These are phyloP conservation scores for Kingdonia uniflora DNA, from an alignment of 164 flowering plant species.

Conservation along the genomic window DNA sequence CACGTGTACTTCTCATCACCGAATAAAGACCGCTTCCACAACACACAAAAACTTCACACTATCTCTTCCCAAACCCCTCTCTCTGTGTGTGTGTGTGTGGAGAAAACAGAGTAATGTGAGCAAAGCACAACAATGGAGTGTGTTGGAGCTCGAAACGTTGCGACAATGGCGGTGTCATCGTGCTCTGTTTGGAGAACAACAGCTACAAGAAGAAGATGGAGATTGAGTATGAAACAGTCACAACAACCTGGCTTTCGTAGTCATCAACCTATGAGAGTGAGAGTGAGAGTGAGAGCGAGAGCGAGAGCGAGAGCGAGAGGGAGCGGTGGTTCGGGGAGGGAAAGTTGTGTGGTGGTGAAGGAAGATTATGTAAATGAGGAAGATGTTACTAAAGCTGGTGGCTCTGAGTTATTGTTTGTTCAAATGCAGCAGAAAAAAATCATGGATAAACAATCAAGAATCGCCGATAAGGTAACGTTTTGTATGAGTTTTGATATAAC, in stretches of 20 bases:
- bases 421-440: constrained; percentile 82
- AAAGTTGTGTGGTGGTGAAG: constrained; percentile 42
- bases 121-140: constrained; percentile 49
- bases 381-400: constrained; percentile 78
- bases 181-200: constrained; percentile 16
- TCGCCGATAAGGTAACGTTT: constrained; percentile 53
- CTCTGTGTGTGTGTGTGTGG: too few relatives aligned
- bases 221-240: neutral
- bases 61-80: too few relatives aligned
- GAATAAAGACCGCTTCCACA: too few relatives aligned
- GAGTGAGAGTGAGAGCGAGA: too few relatives aligned
- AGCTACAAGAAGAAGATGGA: constrained; percentile 7
- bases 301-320: too few relatives aligned
- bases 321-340: constrained; percentile 26
- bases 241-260: constrained; percentile 1
- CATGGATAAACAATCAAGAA: constrained; percentile 64
- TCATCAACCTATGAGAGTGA: too few relatives aligned
- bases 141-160: constrained; percentile 31
- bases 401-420: constrained; percentile 70
- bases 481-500: neutral
- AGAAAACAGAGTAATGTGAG: too few relatives aligned
- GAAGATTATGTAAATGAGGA: constrained; percentile 72
- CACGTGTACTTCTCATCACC: too few relatives aligned
- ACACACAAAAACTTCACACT: too few relatives aligned
- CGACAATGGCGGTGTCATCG: constrained; percentile 33